These are phyloP conservation scores for Ensete ventricosum DNA, from an alignment of 176 grass and related monocot genomes.

Conservation along the genomic window DNA sequence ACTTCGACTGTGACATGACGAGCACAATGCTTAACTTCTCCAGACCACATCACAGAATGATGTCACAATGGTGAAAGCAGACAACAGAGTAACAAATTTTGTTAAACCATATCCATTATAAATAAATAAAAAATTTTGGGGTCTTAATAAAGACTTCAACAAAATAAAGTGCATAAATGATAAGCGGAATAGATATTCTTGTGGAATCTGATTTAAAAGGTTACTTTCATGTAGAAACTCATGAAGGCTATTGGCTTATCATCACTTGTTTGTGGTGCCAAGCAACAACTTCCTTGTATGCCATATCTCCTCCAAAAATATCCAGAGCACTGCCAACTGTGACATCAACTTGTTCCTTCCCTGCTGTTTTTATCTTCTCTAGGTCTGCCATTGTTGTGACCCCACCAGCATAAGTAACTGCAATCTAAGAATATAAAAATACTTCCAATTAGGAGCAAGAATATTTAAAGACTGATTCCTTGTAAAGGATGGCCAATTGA, in stretches of 20 bases:
- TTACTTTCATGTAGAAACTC: not conserved
- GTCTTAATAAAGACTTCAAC: not conserved
- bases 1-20: too few relatives aligned
- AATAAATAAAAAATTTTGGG: not conserved
- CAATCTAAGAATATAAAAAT: constrained; percentile 38
- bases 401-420: constrained; percentile 73
- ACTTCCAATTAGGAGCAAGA: constrained; percentile 1
- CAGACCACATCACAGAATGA: too few relatives aligned
- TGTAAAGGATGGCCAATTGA: not conserved
- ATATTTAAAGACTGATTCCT: not conserved
- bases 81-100: not conserved
- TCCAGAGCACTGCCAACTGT: constrained; percentile 75
- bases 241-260: constrained; percentile 14
- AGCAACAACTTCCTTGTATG: constrained; percentile 43
- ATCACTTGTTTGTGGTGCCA: constrained; percentile 74
- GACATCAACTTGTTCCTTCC: constrained; percentile 50
- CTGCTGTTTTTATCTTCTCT: constrained; percentile 77
- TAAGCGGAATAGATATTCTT: not conserved
- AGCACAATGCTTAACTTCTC: too few relatives aligned
- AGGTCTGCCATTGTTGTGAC: constrained; percentile 79
- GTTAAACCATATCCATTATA: not conserved
- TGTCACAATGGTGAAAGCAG: not conserved
- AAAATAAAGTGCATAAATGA: not conserved
- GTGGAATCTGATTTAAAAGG: not conserved
- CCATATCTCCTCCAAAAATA: constrained; percentile 73